Evolutionary conservation across 768 basidiomycete species (phyloP).

Genomic region (Clavulina sp.): DNA sequence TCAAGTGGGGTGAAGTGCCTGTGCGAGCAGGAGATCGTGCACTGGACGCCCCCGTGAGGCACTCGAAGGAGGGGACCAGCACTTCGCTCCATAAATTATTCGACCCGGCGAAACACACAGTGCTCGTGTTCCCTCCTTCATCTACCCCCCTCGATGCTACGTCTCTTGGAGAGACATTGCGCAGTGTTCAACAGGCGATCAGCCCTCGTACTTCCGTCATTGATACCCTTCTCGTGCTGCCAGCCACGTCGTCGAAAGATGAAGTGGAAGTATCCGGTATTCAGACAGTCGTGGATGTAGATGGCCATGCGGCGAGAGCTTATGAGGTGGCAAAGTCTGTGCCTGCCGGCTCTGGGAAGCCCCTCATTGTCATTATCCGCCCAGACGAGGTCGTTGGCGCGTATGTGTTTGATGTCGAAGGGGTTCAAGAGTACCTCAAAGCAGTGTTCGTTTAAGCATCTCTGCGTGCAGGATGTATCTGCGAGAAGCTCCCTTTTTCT

Average conservation of each 20-base stretch:
- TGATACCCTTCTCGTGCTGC: neutral
- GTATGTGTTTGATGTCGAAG: conserved; percentile 1
- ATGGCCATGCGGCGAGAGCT: neutral
- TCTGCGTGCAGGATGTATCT: too few relatives aligned
- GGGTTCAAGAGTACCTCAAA: conserved; percentile 9
- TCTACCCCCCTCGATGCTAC: conserved; percentile 14
- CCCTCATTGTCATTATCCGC: conserved; percentile 10
- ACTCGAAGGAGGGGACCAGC: too few relatives aligned
- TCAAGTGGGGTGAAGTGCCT: too few relatives aligned
- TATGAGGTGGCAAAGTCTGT: too few relatives aligned
- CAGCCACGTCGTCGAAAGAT: neutral
- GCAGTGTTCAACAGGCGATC: neutral
- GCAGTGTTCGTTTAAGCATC: neutral
- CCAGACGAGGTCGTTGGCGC: conserved; percentile 13
- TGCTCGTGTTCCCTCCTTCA: conserved; percentile 29
- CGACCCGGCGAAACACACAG: conserved; percentile 22
- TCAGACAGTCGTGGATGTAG: neutral
- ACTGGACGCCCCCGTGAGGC: conserved; percentile 26
- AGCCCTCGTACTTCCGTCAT: neutral
- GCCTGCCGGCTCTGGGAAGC: conserved; percentile 1
- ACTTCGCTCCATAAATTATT: conserved; percentile 23
- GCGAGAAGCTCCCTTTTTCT: too few relatives aligned
- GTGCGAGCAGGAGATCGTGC: conserved; percentile 29
- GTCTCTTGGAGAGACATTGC: conserved; percentile 12
- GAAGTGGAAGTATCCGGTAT: neutral